Evolutionary conservation across 2,329 filamentous ascomycete genomes (phyloP).

Genomic region (Aspergillus proliferans): DNA sequence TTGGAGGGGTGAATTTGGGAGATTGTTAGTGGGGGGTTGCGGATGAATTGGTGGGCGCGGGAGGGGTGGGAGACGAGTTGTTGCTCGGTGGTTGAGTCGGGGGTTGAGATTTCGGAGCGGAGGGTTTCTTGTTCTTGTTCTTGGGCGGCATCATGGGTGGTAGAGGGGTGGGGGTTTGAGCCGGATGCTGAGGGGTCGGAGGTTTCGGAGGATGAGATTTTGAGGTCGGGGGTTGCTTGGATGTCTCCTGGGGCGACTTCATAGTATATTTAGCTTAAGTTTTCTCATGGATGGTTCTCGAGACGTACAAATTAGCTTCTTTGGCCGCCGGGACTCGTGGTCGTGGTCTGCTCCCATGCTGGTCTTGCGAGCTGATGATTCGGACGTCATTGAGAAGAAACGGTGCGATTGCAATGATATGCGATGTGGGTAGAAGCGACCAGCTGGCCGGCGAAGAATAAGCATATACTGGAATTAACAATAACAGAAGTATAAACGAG

Average conservation of each 20-base stretch:
- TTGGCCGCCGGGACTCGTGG: conserved; percentile 24
- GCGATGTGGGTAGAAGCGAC: neutral
- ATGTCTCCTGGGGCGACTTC: conserved; percentile 41
- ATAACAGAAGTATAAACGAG: too few species aligned
- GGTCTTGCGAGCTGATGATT: neutral
- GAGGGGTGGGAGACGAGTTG: conserved; percentile 32
- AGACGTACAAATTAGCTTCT: conserved; percentile 36
- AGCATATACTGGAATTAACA: neutral
- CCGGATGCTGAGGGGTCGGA: conserved; percentile 8
- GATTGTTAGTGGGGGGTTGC: conserved; percentile 37
- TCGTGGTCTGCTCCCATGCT: conserved; percentile 5
- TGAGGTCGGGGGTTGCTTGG: conserved; percentile 13
- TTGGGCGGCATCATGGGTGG: neutral
- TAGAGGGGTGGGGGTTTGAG: neutral
- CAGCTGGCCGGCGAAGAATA: neutral
- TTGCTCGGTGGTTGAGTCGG: conserved; percentile 27
- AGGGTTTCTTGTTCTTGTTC: conserved; percentile 13
- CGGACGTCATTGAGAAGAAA: conserved; percentile 1
- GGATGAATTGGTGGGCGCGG: conserved; percentile 39
- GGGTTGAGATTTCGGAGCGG: conserved; percentile 31
- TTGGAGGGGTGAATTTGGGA: conserved; percentile 37
- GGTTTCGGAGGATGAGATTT: conserved; percentile 10
- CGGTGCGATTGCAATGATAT: neutral
- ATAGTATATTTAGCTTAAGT: neutral
- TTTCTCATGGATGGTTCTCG: too few species aligned